These are phyloP conservation scores for Penicillium sp. DNA, from an alignment of 2,329 filamentous ascomycete species.

Conservation along the genomic window DNA sequence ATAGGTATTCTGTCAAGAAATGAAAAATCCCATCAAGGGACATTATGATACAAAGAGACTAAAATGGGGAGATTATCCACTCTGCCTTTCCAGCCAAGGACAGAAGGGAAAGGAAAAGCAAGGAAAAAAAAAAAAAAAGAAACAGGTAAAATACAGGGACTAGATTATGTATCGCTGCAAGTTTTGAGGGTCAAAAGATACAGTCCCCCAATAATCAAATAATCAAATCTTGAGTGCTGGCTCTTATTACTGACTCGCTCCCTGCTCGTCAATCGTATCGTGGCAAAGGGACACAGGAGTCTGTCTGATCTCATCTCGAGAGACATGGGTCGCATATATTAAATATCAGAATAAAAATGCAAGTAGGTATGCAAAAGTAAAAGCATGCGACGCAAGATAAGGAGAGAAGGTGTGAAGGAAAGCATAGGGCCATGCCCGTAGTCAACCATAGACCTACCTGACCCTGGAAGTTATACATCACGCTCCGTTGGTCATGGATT, in stretches of 20 bases:
- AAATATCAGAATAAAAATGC: neutral
- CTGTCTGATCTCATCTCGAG: neutral
- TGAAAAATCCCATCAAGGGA: neutral
- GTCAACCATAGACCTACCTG: slow-evolving; percentile 14
- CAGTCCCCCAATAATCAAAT: neutral
- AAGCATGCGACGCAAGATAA: neutral
- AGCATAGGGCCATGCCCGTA: slow-evolving; percentile 26
- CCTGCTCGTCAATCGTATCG: neutral
- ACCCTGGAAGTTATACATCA: slow-evolving; percentile 31
- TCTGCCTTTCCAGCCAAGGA: neutral
- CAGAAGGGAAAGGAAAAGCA: neutral
- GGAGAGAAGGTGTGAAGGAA: neutral
- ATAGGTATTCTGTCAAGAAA: neutral
- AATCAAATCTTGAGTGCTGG: neutral
- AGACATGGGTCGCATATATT: neutral
- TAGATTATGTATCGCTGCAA: neutral
- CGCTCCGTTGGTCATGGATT: slow-evolving; percentile 6
- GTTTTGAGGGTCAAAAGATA: neutral
- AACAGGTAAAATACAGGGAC: neutral
- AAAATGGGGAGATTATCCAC: neutral
- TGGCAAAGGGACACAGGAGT: neutral
- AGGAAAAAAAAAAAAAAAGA: neutral
- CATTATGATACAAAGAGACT: slow-evolving; percentile 4
- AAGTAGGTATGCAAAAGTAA: neutral
- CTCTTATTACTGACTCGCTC: neutral